Percentiles rank a stretch among this genome's conserved stretches.
Conservation (phyloP, 306 rosid genomes). For the Quercus cerris region DNA sequence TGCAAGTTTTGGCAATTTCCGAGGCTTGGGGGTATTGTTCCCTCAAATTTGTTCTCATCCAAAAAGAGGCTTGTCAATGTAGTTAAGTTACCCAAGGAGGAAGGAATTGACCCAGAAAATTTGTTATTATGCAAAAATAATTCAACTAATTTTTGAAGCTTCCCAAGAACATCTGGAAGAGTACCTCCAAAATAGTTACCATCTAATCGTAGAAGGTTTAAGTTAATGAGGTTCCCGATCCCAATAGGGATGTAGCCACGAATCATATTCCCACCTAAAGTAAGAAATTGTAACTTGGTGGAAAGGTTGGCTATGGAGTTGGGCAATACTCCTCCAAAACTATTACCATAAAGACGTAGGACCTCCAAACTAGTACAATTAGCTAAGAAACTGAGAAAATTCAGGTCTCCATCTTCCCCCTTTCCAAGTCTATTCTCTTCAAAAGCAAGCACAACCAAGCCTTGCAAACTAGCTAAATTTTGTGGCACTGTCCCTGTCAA, state of each 20-base stretch:
- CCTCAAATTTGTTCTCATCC: constrained; percentile 27
- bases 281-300: constrained; percentile 3
- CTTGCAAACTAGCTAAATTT: constrained; percentile 31
- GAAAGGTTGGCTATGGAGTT: constrained; percentile 30
- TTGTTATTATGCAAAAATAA: constrained; percentile 22
- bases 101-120: constrained; percentile 33
- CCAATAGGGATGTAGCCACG: constrained; percentile 33
- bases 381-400: constrained; percentile 24
- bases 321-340: constrained; percentile 36
- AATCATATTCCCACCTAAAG: constrained; percentile 4
- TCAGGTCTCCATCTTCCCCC: constrained; percentile 21
- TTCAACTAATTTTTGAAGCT: constrained; percentile 17
- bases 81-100: constrained; percentile 40
- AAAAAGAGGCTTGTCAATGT: constrained; percentile 8
- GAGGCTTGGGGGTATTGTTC: constrained; percentile 39
- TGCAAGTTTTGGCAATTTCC: constrained; percentile 24
- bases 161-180: constrained; percentile 29
- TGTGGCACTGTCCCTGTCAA: constrained; percentile 36
- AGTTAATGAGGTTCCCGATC: constrained; percentile 29
- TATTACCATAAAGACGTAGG: constrained; percentile 11
- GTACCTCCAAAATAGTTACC: constrained; percentile 22
- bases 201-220: constrained; percentile 11
- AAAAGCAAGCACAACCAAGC: constrained; percentile 27
- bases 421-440: constrained; percentile 29
- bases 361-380: constrained; percentile 28